Base-by-base conservation (phyloP, 495 filamentous ascomycete genomes). In the Tetracladium setigerum region DNA sequence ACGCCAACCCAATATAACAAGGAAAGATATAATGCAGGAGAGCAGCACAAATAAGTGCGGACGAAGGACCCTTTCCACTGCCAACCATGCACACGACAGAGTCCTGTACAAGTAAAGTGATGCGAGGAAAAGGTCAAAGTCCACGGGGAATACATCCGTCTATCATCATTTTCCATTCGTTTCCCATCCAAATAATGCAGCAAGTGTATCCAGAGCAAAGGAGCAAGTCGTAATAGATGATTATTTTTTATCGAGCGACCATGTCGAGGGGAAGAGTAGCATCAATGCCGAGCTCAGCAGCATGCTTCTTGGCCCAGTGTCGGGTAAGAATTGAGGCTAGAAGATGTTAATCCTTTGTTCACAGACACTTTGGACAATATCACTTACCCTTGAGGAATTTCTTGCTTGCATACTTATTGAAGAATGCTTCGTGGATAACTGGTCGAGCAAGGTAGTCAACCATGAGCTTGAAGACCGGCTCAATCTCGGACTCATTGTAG, bases 361-460 rank as follows among this genome's bases (percentile, higher is more conserved):
- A 15, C 38, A 2, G 12, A 32, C 37, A 44, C 5, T 6, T 38
- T 24, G 13, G 30, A 13, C 17, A 36, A 37, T 5, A 38, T 37
- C 7, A 18, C 67, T 61, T 78, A 89, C 92, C 91, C 71, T 96
- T 96, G 59, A 96, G 66, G 67, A 95, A 98, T 67, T 91, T 95
- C 73, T 96, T 97, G 77, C 88, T 92, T 13, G 94, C 92, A 60
- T 98, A 98, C 64, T 98, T 98, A 76, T 91, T 92, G 76, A 95
- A 97, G 77, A 98, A 97, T 14, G 94, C 92, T 65, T 96, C 89
- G 56, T 97, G 92, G 33, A 76, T 75, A 37, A 95, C 87, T 27
- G 94, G 92, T 8, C 82, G 78, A 47, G 81, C 83, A 30, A 97
- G 80, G 60, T 97, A 97, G 60, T 97, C 89, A 46, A 98, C 77